Base-by-base conservation (phyloP, 2,329 filamentous ascomycete genomes). In the Xylariaceae sp. region DNA sequence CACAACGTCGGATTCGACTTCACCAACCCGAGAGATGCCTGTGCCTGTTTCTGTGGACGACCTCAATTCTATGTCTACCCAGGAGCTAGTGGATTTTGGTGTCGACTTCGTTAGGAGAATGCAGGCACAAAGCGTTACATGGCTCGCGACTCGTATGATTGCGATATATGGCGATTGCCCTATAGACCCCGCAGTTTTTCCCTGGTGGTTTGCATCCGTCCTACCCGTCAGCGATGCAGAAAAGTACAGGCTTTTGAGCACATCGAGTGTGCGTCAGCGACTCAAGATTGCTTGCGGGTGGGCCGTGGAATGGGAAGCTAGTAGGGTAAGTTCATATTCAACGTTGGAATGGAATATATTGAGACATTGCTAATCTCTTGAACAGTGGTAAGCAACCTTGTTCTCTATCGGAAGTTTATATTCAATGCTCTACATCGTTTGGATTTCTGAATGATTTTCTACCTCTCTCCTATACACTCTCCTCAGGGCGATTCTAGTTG, bases 141-240 rank as follows among this genome's bases (percentile, higher is more conserved):
- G 89, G 90, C 73, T 95, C 27, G 81, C 87, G 48, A 77, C 83
- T 38, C 80, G 85, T 9, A 84, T 91, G 32, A 72, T 91, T 30
- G 72, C 81, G 31, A 83, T 87, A 6, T 94, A 92, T 57, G 90
- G 90, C 11, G 81, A 87, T 50, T 86, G 85, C 17, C 90, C 90
- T 0, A 74, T 80, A 14, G 89, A 95, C 61, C 84, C 89, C 1
- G 84, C 84, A 3, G 67, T 82, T 1, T 94, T 96, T 58, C 88
- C 90, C 0, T 96, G 90, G 78, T 96, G 91, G 91, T 86, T 96
- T 58, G 90, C 87, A 10, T 89, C 83, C 62, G 83, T 94, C 17
- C 69, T 95, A 11, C 90, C 90, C 0, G 83, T 94, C 35, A 78
- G 80, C 12, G 87, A 94, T 22, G 73, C 82, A 27, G 86, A 94